Evolutionary conservation across 2,329 filamentous ascomycete genomes (phyloP).

Genomic region (Beauveria sp.): DNA sequence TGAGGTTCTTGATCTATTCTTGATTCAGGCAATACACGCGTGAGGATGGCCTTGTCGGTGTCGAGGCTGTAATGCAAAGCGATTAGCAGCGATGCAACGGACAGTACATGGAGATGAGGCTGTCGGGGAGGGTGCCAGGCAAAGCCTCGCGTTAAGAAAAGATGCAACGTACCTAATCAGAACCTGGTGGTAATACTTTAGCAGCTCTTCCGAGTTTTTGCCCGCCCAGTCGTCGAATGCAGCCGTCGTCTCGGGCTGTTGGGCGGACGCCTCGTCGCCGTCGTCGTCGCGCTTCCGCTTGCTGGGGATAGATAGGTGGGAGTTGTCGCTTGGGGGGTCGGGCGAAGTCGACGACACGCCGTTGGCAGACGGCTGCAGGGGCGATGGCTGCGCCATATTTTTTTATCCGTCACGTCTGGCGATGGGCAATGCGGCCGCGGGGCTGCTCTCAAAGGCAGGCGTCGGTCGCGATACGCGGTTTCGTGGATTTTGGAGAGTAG

Average conservation of each 20-base stretch:
- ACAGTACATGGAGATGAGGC: not conserved
- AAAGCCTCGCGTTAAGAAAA: conserved; percentile 1
- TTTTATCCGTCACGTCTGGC: conserved; percentile 18
- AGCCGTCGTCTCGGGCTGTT: conserved; percentile 16
- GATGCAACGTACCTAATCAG: conserved; percentile 28
- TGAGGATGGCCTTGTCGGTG: conserved; percentile 45
- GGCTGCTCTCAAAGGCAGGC: not conserved
- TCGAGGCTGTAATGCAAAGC: conserved; percentile 39
- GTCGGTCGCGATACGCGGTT: conserved; percentile 32
- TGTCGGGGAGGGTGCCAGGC: not conserved
- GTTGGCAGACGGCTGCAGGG: conserved; percentile 27
- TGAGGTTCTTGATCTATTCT: conserved; percentile 42
- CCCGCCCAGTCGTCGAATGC: conserved; percentile 18
- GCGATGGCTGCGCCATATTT: conserved; percentile 33
- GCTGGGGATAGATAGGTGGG: conserved; percentile 28
- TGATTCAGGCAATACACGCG: conserved; percentile 40
- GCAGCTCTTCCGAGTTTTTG: conserved; percentile 26
- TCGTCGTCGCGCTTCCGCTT: conserved; percentile 54
- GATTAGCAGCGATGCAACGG: conserved; percentile 20
- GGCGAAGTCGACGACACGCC: conserved; percentile 29
- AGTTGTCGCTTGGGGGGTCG: conserved; percentile 19
- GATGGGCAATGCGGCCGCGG: not conserved
- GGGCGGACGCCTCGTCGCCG: conserved; percentile 28
- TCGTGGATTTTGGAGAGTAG: conserved; percentile 18
- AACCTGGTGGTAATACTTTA: conserved; percentile 30